Evolutionary conservation across 495 filamentous ascomycete species (phyloP), one percentile per base, ranked within the genome.

Genomic region (Aspergillus coremiiformis): DNA sequence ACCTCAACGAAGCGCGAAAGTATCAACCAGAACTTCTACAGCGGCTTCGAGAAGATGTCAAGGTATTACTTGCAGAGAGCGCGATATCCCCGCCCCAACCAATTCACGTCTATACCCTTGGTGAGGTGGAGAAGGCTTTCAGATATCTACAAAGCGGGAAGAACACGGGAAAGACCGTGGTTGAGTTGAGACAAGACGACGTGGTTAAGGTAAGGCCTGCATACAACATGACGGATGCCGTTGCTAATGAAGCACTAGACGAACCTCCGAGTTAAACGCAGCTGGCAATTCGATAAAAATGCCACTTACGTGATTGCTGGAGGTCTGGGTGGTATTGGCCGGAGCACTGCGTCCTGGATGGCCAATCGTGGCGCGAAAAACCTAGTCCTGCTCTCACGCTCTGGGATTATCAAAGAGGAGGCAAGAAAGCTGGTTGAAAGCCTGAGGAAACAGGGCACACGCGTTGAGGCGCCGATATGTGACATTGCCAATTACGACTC

Each of bases 291-390:
- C 4, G 52, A 53, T 17, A 49, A 66, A 0, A 70, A 82, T 62
- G 80, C 74, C 4, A 76, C 80, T 0, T 86, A 86, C 54, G 62
- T 87, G 23, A 62, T 87, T 21, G 72, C 80, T 46, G 82, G 84
- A 30, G 82, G 84, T 12, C 74, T 81, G 1, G 84, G 83, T 30
- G 84, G 83, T 49, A 67, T 87, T 1, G 83, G 83, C n/a, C 67
- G 76, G 49, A 75, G 73, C 47, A 73, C 84, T 52, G 65, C 78
- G 2, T 65, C 65, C 7, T 84, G 79, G 80, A 81, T 87, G 78
- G 74, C 76, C 5, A 56, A 66, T 14, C 76, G 76, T 35, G 83
- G 83, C 3, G 84, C 82, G 11, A 66, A 68, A 41, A 68, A 79
- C 52, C 65, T 86, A 22, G 71, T 82, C 6, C 70, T 86, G 7